Base-by-base conservation (phyloP, 2,329 filamentous ascomycete genomes). In the Fusarium oxysporum region DNA sequence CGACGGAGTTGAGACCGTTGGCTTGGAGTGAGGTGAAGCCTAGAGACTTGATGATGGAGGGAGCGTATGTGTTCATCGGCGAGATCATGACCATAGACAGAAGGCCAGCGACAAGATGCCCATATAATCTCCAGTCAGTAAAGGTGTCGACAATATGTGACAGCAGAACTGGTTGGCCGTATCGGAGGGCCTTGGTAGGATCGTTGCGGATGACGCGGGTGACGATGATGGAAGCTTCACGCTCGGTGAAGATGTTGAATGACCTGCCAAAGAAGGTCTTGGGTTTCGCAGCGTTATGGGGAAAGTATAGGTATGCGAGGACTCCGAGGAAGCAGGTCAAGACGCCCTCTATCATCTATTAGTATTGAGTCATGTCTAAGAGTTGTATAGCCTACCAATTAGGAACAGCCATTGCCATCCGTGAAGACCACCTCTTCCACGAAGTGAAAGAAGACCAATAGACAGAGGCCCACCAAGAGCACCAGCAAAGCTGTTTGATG, bases 351-450 rank as follows among this genome's bases (percentile, higher is more conserved):
- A 23, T 23, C 23, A 23, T 23, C 23, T 23, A 23, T 23, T 23
- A 23, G 23, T 23, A 23, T 23, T 23, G 23, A 23, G 23, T 23
- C 23, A 23, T 23, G 23, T 23, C 23, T 23, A 23, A 23, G 23
- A 23, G 23, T 3, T 23, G 23, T 23, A 23, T 23, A 23, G 23
- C 23, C 23, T 23, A 23, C 23, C 23, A 23, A 23, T 23, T 23
- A 23, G 59, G 16, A 80, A 80, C 4, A 80, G 14, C 78, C 78
- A 80, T n/a, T 79, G 77, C 78, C 78, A 80, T 8, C 78, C 78
- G 4, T 65, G 37, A 1, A 80, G 65, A 5, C 77, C 76, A 1
- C 70, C 72, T 55, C 68, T 28, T 4, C 78, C 78, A 12, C 70
- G 28, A 19, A 80, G 73, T 1, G 78, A 79, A 4, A 80, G 65